Percentiles rank a stretch among this genome's conserved stretches.
These are phyloP conservation scores for Setomelanomma holmii DNA, from an alignment of 2,329 filamentous ascomycete genomes.

Conservation along the genomic window DNA sequence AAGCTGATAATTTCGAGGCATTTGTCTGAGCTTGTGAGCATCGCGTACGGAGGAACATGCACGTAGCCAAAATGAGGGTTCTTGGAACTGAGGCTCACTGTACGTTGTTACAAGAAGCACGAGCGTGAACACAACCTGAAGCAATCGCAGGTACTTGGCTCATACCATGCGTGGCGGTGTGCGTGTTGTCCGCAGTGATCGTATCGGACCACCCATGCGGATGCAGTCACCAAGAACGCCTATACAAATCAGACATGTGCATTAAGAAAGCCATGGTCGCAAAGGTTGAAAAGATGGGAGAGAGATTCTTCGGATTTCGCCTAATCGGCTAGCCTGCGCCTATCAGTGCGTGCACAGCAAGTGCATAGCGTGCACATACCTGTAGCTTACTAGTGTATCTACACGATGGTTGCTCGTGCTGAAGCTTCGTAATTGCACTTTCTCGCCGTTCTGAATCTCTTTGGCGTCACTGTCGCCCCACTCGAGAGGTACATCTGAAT, in stretches of 20 bases:
- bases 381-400: conserved; percentile 94
- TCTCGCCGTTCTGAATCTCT: conserved; percentile 93
- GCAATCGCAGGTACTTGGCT: not conserved
- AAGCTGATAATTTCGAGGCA: not conserved
- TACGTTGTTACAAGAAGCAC: not conserved
- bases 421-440: conserved; percentile 93
- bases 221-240: not conserved
- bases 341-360: conserved; percentile 11
- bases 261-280: too few relatives aligned
- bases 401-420: conserved; percentile 94
- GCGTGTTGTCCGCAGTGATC: not conserved
- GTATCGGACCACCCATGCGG: not conserved
- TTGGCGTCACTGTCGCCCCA: conserved; percentile 99
- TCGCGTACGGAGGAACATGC: not conserved
- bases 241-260: too few relatives aligned
- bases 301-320: not conserved
- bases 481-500: conserved; percentile 94
- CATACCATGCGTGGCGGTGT: not conserved
- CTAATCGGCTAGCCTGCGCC: conserved; percentile 34
- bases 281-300: not conserved
- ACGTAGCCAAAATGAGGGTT: not conserved
- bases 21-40: not conserved
- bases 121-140: not conserved
- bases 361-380: conserved; percentile 45
- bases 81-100: not conserved